phyloP scores from a whole-genome alignment of 768 basidiomycete species.

The Collybia mongolica region DNA sequence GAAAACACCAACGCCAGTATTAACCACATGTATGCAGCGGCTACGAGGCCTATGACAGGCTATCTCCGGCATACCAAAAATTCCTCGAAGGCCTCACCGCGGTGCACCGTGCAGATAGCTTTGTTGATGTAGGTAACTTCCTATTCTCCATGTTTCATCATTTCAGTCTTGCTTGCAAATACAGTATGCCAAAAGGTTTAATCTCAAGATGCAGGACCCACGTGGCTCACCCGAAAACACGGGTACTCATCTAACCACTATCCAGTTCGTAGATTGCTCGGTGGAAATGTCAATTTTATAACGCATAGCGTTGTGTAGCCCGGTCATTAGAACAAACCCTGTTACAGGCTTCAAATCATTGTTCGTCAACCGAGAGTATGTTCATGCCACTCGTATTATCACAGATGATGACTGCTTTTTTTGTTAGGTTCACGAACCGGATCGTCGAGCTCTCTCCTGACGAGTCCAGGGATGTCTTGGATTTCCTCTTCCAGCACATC shows the following conservation, averaged over 20 bases:
- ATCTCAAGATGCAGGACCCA: constrained; percentile 31
- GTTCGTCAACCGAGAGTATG: constrained; percentile 53
- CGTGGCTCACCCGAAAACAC: constrained; percentile 56
- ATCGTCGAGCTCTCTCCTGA: constrained; percentile 53
- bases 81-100: constrained; percentile 63
- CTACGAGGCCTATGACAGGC: constrained; percentile 64
- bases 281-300: neutral
- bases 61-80: constrained; percentile 50
- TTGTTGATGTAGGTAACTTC: constrained; percentile 29
- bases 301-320: constrained; percentile 20
- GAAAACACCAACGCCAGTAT: neutral
- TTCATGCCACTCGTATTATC: neutral
- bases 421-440: constrained; percentile 48
- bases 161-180: neutral
- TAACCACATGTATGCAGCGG: constrained; percentile 24
- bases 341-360: constrained; percentile 59
- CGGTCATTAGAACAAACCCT: constrained; percentile 56
- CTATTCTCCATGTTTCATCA: neutral
- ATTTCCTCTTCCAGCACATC: constrained; percentile 48
- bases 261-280: constrained; percentile 38
- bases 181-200: constrained; percentile 29
- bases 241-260: constrained; percentile 43
- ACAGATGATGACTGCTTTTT: neutral
- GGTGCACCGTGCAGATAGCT: constrained; percentile 45
- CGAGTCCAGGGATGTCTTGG: constrained; percentile 50